Evolutionary conservation across 1,139 yeast genomes (phyloP).

Genomic region (Eremothecium gossypii): DNA sequence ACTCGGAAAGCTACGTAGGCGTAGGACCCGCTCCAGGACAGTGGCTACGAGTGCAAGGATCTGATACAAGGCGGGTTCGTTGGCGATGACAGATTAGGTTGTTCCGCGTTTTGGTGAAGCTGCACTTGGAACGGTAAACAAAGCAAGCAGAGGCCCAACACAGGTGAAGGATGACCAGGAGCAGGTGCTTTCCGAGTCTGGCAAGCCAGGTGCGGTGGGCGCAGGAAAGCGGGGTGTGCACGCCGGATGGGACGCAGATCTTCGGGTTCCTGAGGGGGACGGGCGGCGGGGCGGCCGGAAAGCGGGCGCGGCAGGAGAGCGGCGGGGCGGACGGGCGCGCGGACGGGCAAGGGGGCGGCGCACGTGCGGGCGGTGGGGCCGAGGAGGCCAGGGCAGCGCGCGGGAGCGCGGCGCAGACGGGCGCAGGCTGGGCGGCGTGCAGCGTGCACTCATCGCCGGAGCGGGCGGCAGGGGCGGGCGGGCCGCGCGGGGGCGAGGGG

Average conservation of each 20-base stretch:
- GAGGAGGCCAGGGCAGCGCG: too few relatives aligned
- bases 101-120: too few relatives aligned
- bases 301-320: not conserved
- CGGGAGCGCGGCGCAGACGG: too few relatives aligned
- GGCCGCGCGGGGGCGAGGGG: not conserved
- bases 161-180: constrained; percentile 4
- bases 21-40: too few relatives aligned
- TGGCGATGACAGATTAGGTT: too few relatives aligned
- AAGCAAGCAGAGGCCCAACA: not conserved
- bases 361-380: not conserved
- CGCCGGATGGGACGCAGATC: constrained; percentile 17
- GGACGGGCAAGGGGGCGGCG: not conserved
- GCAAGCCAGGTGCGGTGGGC: constrained; percentile 28
- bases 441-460: too few relatives aligned
- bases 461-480: too few relatives aligned
- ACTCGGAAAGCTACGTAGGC: too few relatives aligned
- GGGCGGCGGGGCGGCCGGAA: not conserved
- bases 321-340: not conserved
- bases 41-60: too few relatives aligned
- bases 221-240: constrained; percentile 16
- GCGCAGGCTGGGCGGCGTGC: too few relatives aligned
- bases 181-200: constrained; percentile 13
- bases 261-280: constrained; percentile 2
- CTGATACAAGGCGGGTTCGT: too few relatives aligned
- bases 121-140: not conserved